Base-by-base conservation (phyloP, 768 basidiomycete species). In the Tylopilus felleus region DNA sequence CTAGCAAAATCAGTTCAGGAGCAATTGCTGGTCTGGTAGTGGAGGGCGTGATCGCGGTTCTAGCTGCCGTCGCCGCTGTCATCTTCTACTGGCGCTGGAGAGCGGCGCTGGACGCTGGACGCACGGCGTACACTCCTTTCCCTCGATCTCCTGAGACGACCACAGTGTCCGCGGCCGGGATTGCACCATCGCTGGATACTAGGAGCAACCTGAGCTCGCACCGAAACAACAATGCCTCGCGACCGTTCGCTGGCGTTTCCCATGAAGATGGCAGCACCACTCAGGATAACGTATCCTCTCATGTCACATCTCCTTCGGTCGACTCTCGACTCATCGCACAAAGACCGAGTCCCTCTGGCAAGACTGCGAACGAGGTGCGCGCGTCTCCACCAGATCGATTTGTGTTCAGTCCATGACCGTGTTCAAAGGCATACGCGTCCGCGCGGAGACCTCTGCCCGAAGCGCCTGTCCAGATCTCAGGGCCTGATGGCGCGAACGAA, bases 31-130 rank as follows among this genome's bases (percentile, higher is more conserved):
- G 66, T 9, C 47, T 69, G 4, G 59, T 56, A 13, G 39, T 68
- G 0, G 60, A 60, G 21, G 51, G 41, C 1, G 52, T 53, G 4
- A 27, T 59, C 3, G 62, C 62, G 14, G 19, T 56, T 29, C 29
- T 63, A 1, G 62, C 66, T 19, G 52, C 55, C 0, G 57, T 22
- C 1, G 52, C 45, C 0, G 66, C 67, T 0, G 29, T 51, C 22
- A 41, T 64, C 28, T 69, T 66, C 51, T 62, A 66, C 25, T 41
- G 58, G 19, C 64, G 62, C 14, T 70, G 62, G 64, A 66, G 51
- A 50, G 44, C 48, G 10, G 52, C 42, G 2, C 47, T 58, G 38
- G 22, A 21, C 27, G 19, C 27, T 14, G 47, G 58, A 28, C 27
- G 29, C 4, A 43, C 36, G 4, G 25, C 38, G 8, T 58, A 60